Evolutionary conservation across 768 basidiomycete species (phyloP), one percentile per base, ranked within the genome.

Genomic region (Russula sp.): DNA sequence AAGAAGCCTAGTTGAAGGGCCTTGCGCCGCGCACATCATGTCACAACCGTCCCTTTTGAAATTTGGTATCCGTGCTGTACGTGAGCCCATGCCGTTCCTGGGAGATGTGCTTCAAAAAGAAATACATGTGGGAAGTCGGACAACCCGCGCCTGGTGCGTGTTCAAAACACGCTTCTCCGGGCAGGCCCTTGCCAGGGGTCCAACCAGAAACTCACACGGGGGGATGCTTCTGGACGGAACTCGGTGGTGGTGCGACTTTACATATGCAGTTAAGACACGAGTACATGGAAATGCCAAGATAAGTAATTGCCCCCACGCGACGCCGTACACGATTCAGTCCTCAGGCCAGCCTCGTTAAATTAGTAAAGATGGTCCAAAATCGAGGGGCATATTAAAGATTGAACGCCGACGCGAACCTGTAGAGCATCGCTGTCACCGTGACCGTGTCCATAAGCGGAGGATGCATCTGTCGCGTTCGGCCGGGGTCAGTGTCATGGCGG

Each of bases 401-500:
- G 67, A 78, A 81, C 37, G 77, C 75, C 62, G 75, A 78, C 68
- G 87, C 88, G 73, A 90, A 89, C 53, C 91, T 86, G 76, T 89
- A 91, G 40, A 93, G 79, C 89, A 92, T 91, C 58, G 84, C 84
- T 34, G 90, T 90, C 68, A 93, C 84, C 32, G 87, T 87, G 64
- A 93, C 89, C 50, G 83, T 85, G 78, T 93, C 89, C 91, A 93
- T 93, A 74, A 93, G 86, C 68, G 91, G 91, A 56, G 89, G 90
- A 72, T 91, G 90, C 79, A 84, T 88, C 89, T 91, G 71, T 57
- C 62, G 55, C 44, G 59, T 57, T 44, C n/a, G 48, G 54, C 20
- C 53, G 55, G 20, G 32, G 58, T 63, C 60, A 65, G 57, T 34
- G 59, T 52, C 5, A 51, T 45, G 61, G 61, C 52, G 62, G 66